Evolutionary conservation across 257 asterid species (phyloP).

Genomic region (Nicotiana knightiana): DNA sequence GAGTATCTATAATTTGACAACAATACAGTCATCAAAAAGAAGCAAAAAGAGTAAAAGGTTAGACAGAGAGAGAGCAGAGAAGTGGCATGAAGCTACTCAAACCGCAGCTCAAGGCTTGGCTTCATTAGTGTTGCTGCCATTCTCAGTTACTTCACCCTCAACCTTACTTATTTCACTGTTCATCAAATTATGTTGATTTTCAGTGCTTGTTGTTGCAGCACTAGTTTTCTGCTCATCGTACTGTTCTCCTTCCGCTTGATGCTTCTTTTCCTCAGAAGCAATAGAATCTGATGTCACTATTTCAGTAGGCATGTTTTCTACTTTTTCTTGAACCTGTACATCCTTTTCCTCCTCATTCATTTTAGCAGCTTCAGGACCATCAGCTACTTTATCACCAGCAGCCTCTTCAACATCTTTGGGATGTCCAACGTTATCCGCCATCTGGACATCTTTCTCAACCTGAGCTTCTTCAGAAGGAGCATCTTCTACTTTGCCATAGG

Average conservation of each 20-base stretch:
- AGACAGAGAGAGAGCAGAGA: constrained; percentile 1
- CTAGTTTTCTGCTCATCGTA: background rate
- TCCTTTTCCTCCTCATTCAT: constrained; percentile 1
- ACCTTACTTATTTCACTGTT: constrained; percentile 4
- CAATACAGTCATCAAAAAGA: constrained; percentile 10
- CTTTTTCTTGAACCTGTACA: background rate
- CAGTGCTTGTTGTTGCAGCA: background rate
- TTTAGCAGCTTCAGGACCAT: constrained; percentile 14
- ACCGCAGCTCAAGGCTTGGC: constrained; percentile 15
- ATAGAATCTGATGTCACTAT: background rate
- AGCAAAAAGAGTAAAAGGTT: constrained; percentile 11
- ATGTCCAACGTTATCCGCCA: background rate
- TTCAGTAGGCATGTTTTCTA: background rate
- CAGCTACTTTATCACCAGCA: constrained; percentile 7
- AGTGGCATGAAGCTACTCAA: background rate
- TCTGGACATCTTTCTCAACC: background rate
- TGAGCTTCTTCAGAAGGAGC: constrained; percentile 14
- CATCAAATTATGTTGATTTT: constrained; percentile 13
- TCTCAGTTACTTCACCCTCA: constrained; percentile 27
- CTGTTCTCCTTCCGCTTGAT: background rate
- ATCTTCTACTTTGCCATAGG: background rate
- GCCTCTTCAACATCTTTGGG: background rate
- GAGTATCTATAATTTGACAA: constrained; percentile 14
- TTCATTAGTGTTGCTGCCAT: constrained; percentile 18
- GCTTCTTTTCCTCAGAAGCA: background rate